A percentile compares a stretch with the other conserved stretches of the same genome.
Conservation (phyloP, 768 basidiomycete genomes). For the Favolaschia claudopus region DNA sequence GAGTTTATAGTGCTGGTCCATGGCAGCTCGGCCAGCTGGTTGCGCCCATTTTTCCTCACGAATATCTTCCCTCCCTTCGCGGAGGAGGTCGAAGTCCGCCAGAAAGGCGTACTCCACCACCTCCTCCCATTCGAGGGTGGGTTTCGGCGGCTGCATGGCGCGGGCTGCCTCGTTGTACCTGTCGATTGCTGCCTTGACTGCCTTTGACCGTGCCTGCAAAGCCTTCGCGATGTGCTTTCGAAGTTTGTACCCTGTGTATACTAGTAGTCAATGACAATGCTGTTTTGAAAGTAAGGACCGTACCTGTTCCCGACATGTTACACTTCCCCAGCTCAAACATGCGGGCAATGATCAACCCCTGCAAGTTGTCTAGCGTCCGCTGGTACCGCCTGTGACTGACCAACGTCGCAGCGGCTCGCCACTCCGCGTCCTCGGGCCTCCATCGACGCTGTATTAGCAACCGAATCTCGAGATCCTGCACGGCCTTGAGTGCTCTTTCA, state of each 20-base stretch:
- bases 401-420: background rate
- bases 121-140: slow-evolving; percentile 29
- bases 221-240: slow-evolving; percentile 27
- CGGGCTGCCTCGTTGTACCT: slow-evolving; percentile 20
- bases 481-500: background rate
- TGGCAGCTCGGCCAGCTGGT: slow-evolving; percentile 17
- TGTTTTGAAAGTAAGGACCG: slow-evolving; percentile 9
- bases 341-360: slow-evolving; percentile 23
- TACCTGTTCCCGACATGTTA: slow-evolving; percentile 33
- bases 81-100: slow-evolving; percentile 31
- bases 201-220: slow-evolving; percentile 25
- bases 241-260: slow-evolving; percentile 36
- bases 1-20: slow-evolving; percentile 27
- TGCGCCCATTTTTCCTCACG: slow-evolving; percentile 20
- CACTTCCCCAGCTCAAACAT: slow-evolving; percentile 32
- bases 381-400: background rate
- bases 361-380: slow-evolving; percentile 21
- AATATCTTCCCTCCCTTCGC: slow-evolving; percentile 16
- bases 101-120: slow-evolving; percentile 33
- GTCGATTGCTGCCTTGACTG: slow-evolving; percentile 19
- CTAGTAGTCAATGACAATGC: background rate
- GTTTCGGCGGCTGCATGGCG: slow-evolving; percentile 7
- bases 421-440: slow-evolving; percentile 1
- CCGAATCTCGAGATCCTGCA: slow-evolving; percentile 12
- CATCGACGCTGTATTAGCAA: background rate